Evolutionary conservation across 805 yeast genomes (phyloP).

Genomic region (Pachysolen tannophilus): DNA sequence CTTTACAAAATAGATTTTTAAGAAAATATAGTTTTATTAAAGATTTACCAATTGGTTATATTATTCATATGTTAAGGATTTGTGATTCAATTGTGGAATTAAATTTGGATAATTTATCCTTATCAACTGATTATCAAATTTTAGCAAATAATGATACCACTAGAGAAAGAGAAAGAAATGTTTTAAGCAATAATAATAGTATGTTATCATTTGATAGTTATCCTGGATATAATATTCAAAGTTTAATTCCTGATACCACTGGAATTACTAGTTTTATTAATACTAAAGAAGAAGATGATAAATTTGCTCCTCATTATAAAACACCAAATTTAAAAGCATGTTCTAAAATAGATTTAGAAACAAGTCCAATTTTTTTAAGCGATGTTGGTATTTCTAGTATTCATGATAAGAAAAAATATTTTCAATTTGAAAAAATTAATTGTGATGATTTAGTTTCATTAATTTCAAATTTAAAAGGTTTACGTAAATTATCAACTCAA

Average conservation of each 20-base stretch:
- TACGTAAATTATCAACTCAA: slow-evolving; percentile 25
- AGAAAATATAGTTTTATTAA: slow-evolving; percentile 55
- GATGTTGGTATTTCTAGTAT: slow-evolving; percentile 17
- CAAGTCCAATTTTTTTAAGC: slow-evolving; percentile 23
- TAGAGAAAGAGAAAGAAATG: slow-evolving; percentile 3
- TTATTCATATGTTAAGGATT: slow-evolving; percentile 57
- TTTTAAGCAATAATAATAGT: slow-evolving; percentile 11
- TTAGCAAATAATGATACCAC: slow-evolving; percentile 20
- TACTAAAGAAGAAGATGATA: neutral
- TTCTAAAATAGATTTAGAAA: slow-evolving; percentile 4
- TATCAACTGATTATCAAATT: slow-evolving; percentile 61
- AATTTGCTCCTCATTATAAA: slow-evolving; percentile 4
- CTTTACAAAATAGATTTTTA: slow-evolving; percentile 52
- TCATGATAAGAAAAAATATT: slow-evolving; percentile 7
- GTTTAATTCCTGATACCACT: slow-evolving; percentile 6
- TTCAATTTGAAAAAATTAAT: slow-evolving; percentile 9
- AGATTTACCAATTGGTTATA: slow-evolving; percentile 73
- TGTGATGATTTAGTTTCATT: slow-evolving; percentile 13
- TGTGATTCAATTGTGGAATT: slow-evolving; percentile 55
- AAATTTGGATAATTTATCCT: slow-evolving; percentile 52
- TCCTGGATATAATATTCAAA: neutral
- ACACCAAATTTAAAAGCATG: slow-evolving; percentile 4
- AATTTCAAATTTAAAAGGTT: slow-evolving; percentile 23
- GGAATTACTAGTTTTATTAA: slow-evolving; percentile 14
- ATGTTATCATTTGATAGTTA: neutral